Conservation (phyloP, 2,329 filamentous ascomycete genomes). For the Monilinia aucupariae region DNA sequence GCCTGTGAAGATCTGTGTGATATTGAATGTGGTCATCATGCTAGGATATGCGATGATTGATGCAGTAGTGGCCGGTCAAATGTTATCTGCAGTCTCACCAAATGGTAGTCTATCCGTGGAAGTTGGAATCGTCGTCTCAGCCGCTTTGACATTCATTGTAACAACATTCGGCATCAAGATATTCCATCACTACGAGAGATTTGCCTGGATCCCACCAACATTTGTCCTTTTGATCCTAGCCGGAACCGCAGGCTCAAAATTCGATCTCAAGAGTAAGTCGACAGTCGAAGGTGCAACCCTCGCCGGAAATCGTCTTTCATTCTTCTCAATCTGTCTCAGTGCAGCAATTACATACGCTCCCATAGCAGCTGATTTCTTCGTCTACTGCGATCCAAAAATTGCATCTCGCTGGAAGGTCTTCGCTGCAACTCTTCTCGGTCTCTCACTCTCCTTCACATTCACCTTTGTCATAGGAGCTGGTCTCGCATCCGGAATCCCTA, state of each 20-base stretch:
- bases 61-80: conserved; percentile 62
- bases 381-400: conserved; percentile 54
- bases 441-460: conserved; percentile 54
- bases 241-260: conserved; percentile 55
- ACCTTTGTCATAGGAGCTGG: conserved; percentile 58
- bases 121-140: conserved; percentile 62
- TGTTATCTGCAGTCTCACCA: conserved; percentile 58
- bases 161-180: conserved; percentile 62
- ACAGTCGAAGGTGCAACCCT: conserved; percentile 40
- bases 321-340: conserved; percentile 64
- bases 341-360: conserved; percentile 59
- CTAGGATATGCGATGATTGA: conserved; percentile 59
- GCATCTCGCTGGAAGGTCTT: conserved; percentile 46
- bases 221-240: conserved; percentile 56
- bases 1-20: conserved; percentile 56
- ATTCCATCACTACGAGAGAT: conserved; percentile 65
- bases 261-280: conserved; percentile 51
- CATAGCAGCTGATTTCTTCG: conserved; percentile 61
- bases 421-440: conserved; percentile 49
- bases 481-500: conserved; percentile 51
- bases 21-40: conserved; percentile 58
- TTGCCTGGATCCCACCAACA: conserved; percentile 59
- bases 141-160: conserved; percentile 56
- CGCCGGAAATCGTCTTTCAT: conserved; percentile 56
- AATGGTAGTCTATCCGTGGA: conserved; percentile 55